Evolutionary conservation across 495 filamentous ascomycete species (phyloP).

Genomic region (Haplographium delicatum): DNA sequence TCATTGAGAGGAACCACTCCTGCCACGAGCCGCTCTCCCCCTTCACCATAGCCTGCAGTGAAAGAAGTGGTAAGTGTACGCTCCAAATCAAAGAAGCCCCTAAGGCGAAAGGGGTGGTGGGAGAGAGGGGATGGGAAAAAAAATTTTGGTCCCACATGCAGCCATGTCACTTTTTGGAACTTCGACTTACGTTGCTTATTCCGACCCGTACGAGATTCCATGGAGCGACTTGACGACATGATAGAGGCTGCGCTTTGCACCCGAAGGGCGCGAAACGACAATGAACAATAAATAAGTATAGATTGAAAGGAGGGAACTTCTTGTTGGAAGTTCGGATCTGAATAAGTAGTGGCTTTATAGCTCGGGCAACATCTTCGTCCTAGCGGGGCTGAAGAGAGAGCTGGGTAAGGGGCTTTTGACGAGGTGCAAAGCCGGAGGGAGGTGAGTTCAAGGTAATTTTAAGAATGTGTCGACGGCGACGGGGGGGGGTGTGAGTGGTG

Average conservation of each 20-base stretch:
- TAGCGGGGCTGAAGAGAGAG: neutral
- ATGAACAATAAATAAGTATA: conserved; percentile 7
- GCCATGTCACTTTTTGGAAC: neutral
- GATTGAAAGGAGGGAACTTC: conserved; percentile 28
- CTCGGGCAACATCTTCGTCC: conserved; percentile 1
- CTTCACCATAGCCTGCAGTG: conserved; percentile 78
- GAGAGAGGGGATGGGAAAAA: neutral
- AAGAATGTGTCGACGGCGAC: too few relatives aligned
- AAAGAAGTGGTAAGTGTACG: neutral
- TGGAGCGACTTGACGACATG: conserved; percentile 60
- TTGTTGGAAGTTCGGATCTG: conserved; percentile 32
- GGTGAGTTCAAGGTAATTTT: too few relatives aligned
- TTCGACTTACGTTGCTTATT: conserved; percentile 71
- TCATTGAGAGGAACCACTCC: conserved; percentile 76
- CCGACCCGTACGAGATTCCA: conserved; percentile 73
- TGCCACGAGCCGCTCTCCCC: conserved; percentile 92
- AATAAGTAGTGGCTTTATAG: conserved; percentile 5
- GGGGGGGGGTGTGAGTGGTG: too few relatives aligned
- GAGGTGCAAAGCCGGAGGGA: too few relatives aligned
- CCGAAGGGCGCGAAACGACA: neutral
- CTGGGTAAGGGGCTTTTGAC: too few relatives aligned
- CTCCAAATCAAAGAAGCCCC: too few relatives aligned
- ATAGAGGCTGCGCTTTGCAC: conserved; percentile 29
- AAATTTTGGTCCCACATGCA: conserved; percentile 13
- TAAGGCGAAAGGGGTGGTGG: too few relatives aligned